These are phyloP conservation scores for Rhodotorula diobovata DNA, from an alignment of 768 basidiomycete species.

Conservation along the genomic window DNA sequence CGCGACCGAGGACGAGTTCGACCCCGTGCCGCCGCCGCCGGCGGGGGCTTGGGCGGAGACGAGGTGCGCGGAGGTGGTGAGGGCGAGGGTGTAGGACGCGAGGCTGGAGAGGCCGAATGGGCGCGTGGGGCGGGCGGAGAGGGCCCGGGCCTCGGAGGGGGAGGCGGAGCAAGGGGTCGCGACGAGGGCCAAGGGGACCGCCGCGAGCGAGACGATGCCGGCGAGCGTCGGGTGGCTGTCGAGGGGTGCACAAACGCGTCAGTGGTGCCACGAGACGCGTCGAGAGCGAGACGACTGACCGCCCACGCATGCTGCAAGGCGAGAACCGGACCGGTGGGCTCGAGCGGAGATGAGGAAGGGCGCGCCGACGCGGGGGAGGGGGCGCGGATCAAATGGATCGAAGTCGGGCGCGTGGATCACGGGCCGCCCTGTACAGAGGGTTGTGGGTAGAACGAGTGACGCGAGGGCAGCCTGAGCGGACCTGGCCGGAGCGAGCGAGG, in stretches of 20 bases:
- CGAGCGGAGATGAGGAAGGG: neutral
- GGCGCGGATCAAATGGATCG: too few relatives aligned
- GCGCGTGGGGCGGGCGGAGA: neutral
- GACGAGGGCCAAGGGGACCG: neutral
- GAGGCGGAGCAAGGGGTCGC: neutral
- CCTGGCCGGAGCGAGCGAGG: too few relatives aligned
- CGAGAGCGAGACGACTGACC: neutral
- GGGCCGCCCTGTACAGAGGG: too few relatives aligned
- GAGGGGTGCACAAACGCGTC: neutral
- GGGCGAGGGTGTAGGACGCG: neutral
- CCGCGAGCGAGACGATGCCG: neutral
- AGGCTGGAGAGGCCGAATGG: neutral
- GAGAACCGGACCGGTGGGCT: too few relatives aligned
- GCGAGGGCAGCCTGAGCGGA: neutral
- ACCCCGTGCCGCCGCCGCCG: neutral
- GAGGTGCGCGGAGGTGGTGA: neutral
- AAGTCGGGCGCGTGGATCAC: too few relatives aligned
- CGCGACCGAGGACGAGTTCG: neutral
- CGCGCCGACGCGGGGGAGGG: too few relatives aligned
- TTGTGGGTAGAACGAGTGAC: too few relatives aligned
- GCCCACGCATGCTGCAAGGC: neutral
- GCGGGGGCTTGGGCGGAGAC: slow-evolving; percentile 7
- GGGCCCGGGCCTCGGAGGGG: too few relatives aligned
- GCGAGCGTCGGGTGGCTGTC: neutral
- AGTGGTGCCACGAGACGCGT: neutral